These are phyloP conservation scores for Sphagnum fallax DNA, from an alignment of 228 moss, liverwort and hornwort species.

Conservation along the genomic window DNA sequence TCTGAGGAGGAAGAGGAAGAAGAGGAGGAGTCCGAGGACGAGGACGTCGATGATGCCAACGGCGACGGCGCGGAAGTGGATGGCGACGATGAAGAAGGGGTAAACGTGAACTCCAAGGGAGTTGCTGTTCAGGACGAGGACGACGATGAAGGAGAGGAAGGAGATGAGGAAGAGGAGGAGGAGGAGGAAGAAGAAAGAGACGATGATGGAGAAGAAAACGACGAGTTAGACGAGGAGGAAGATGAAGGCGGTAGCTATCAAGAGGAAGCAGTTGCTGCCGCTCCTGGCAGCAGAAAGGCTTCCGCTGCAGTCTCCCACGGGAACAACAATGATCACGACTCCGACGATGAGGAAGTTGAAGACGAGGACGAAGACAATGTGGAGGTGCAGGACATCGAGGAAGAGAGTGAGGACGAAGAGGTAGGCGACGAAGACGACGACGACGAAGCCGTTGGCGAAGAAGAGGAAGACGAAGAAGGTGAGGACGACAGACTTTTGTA, in stretches of 20 bases:
- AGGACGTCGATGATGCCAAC: conserved; percentile 54
- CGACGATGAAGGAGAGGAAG: conserved; percentile 49
- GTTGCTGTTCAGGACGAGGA: conserved; percentile 42
- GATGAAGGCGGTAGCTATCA: conserved; percentile 69
- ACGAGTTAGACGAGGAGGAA: conserved; percentile 55
- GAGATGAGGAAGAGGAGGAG: conserved; percentile 45
- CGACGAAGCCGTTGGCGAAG: conserved; percentile 51
- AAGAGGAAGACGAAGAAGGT: conserved; percentile 45
- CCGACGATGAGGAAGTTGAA: conserved; percentile 66
- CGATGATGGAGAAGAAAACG: conserved; percentile 55
- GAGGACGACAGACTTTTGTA: conserved; percentile 24
- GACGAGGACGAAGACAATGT: conserved; percentile 66
- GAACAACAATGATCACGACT: conserved; percentile 30
- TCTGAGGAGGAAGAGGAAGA: conserved; percentile 63
- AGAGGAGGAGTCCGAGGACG: conserved; percentile 54
- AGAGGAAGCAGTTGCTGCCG: conserved; percentile 48
- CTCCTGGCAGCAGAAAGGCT: conserved; percentile 16
- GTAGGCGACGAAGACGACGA: conserved; percentile 65
- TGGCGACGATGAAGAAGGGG: conserved; percentile 44
- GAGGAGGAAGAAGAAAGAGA: conserved; percentile 49
- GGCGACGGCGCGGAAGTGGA: conserved; percentile 42
- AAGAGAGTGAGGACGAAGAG: conserved; percentile 60
- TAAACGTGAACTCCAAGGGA: conserved; percentile 43
- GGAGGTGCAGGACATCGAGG: conserved; percentile 65
- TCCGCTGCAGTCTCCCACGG: conserved; percentile 11